Base-by-base conservation (phyloP, 257 asterid genomes). In the Nicotiana benthamiana region DNA sequence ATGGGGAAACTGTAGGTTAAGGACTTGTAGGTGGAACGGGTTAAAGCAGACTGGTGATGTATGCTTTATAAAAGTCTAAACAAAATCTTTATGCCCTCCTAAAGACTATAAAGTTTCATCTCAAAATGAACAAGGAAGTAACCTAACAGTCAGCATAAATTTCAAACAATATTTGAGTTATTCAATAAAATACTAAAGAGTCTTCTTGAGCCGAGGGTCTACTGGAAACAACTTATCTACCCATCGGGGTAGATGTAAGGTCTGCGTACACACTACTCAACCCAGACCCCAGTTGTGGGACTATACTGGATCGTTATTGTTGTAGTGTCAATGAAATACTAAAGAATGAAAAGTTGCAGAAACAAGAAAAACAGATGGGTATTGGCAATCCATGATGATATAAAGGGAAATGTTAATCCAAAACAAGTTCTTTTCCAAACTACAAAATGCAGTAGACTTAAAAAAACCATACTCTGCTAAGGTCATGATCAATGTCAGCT, bases 401-500 rank as follows among this genome's bases (percentile, higher is more conserved):
- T 48, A 48, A 74, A 16, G 2, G 26, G 24, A 16, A 74, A 24
- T 24, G 34, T 9, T 43, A 46, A 48, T 43, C 77, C 77, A 20
- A 30, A 70, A 43, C 1, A 36, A 46, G 40, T 72, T 22, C 15
- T 74, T 48, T 74, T 48, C 62, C 62, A 74, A 72, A 26, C 62
- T 48, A 74, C 43, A 74, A 67, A 72, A 48, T 48, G 43, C 22
- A 26, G 2, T 26, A 26, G 20, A 72, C 36, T 48, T 34, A 0
- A 48, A 9, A 53, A 63, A 83, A 43, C 80, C 91, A 86, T 92
- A 96, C 99, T 96, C 93, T 88, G 81, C 98, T 94, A 80, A 96
- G 98, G 82, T 93, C 97, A 27, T 88, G 90, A 75, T 96, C 98
- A 12, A 94, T 91, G 80, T 96, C 98, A 62, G 97, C 97, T 74